Conservation (phyloP, 2,329 filamentous ascomycete genomes). For the Chaetomium strumarium region DNA sequence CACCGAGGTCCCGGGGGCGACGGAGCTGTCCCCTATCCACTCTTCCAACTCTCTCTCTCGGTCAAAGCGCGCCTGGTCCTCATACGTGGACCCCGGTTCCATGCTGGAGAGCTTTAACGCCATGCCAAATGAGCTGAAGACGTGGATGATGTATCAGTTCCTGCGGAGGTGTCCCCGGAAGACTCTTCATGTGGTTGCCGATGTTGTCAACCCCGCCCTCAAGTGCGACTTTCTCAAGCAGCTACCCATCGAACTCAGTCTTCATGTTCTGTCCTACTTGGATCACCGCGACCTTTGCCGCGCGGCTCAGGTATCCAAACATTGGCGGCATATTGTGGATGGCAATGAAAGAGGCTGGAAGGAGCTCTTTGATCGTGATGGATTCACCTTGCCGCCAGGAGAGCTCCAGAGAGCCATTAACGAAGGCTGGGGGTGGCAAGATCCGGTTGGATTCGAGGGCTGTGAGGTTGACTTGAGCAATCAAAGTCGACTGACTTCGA, state of each 20-base stretch:
- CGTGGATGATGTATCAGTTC: slow-evolving; percentile 94
- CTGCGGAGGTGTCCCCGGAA: slow-evolving; percentile 81
- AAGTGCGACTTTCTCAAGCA: slow-evolving; percentile 89
- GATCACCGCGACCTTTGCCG: slow-evolving; percentile 81
- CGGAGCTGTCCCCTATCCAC: slow-evolving; percentile 25
- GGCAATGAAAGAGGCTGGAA: slow-evolving; percentile 96
- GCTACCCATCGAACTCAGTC: slow-evolving; percentile 77
- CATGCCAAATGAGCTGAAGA: slow-evolving; percentile 86
- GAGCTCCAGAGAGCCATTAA: slow-evolving; percentile 80
- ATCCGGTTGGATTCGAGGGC: slow-evolving; percentile 67
- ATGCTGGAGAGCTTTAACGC: slow-evolving; percentile 88
- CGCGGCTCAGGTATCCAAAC: slow-evolving; percentile 87
- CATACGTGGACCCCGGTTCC: slow-evolving; percentile 69
- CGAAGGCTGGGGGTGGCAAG: slow-evolving; percentile 98
- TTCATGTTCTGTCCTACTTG: slow-evolving; percentile 82
- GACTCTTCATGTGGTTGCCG: slow-evolving; percentile 82
- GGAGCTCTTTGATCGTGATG: slow-evolving; percentile 78
- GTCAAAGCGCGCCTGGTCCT: slow-evolving; percentile 29
- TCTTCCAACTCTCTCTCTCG: slow-evolving; percentile 22
- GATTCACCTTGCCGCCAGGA: slow-evolving; percentile 69
- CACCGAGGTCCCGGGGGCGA: slow-evolving; percentile 24
- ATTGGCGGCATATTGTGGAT: slow-evolving; percentile 87
- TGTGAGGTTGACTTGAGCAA: slow-evolving; percentile 75
- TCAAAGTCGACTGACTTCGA: slow-evolving; percentile 45
- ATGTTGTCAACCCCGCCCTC: slow-evolving; percentile 85